Conservation (phyloP, 192 early-diverging fungal genomes). For the Linnemannia schmuckeri region DNA sequence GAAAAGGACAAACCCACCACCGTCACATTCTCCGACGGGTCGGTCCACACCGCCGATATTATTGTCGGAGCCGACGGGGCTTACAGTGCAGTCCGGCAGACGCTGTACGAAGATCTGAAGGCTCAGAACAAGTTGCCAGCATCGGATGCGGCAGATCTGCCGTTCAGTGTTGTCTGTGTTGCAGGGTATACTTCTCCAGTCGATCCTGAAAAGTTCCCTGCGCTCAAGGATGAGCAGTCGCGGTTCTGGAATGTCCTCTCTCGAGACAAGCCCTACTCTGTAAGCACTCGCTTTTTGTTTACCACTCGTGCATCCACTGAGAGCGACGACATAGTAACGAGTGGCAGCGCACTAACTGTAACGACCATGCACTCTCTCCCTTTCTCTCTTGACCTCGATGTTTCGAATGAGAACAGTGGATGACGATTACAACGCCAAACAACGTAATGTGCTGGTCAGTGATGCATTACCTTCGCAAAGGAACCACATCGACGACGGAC, state of each 20-base stretch:
- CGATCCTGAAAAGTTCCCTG: background rate
- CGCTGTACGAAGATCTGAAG: background rate
- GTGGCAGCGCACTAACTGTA: background rate
- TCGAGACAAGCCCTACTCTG: constrained; percentile 14
- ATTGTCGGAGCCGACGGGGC: background rate
- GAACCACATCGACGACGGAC: background rate
- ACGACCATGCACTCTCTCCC: too few species aligned
- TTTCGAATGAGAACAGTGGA: background rate
- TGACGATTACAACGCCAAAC: background rate
- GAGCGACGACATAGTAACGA: too few species aligned
- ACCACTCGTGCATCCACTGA: background rate
- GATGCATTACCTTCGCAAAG: background rate
- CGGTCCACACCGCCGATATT: background rate
- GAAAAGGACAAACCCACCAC: background rate
- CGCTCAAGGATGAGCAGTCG: background rate
- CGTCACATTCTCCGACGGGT: background rate
- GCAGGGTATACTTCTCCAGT: background rate
- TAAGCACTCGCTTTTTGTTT: background rate
- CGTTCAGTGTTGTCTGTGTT: constrained; percentile 1
- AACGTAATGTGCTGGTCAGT: constrained; percentile 6
- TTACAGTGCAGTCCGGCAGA: background rate
- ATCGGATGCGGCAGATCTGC: background rate
- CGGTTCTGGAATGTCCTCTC: background rate
- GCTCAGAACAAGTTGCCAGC: background rate
- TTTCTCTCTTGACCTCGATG: background rate